These are phyloP conservation scores for Trametes maxima DNA, from an alignment of 768 basidiomycete species.

Conservation along the genomic window DNA sequence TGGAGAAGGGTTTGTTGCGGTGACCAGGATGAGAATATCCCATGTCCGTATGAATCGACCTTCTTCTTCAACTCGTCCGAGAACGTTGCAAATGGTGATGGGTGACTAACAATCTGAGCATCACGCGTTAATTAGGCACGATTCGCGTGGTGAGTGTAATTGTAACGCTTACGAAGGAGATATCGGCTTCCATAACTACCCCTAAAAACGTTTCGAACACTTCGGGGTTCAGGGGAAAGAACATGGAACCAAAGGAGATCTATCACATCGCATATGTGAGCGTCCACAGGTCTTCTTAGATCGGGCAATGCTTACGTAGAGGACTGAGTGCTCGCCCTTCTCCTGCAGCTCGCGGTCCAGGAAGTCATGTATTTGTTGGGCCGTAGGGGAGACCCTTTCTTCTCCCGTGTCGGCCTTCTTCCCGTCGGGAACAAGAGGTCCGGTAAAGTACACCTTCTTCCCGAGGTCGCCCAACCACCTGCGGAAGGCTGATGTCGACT, in stretches of 20 bases:
- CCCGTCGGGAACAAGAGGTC: constrained; percentile 19
- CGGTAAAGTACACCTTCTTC: constrained; percentile 15
- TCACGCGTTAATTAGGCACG: neutral
- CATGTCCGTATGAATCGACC: constrained; percentile 21
- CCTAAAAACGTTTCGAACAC: constrained; percentile 26
- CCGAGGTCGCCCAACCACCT: constrained; percentile 17
- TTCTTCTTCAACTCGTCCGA: constrained; percentile 24
- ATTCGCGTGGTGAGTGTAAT: neutral
- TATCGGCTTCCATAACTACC: constrained; percentile 25
- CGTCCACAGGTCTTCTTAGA: neutral
- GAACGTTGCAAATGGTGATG: constrained; percentile 15
- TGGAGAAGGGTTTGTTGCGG: constrained; percentile 31
- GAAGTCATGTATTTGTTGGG: constrained; percentile 8
- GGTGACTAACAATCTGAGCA: constrained; percentile 26
- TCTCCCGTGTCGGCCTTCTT: constrained; percentile 5
- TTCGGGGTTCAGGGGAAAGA: constrained; percentile 24
- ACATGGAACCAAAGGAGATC: constrained; percentile 30
- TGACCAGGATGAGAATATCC: constrained; percentile 28
- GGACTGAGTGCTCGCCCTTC: constrained; percentile 22
- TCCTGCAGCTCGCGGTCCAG: neutral
- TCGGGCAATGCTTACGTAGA: constrained; percentile 32
- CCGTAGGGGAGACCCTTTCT: constrained; percentile 10
- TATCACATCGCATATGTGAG: neutral
- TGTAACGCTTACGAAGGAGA: constrained; percentile 26
- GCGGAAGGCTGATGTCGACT: constrained; percentile 6